These are phyloP conservation scores for Ceratobasidium sp. DNA, from an alignment of 1,284 basidiomycete species.

Conservation along the genomic window DNA sequence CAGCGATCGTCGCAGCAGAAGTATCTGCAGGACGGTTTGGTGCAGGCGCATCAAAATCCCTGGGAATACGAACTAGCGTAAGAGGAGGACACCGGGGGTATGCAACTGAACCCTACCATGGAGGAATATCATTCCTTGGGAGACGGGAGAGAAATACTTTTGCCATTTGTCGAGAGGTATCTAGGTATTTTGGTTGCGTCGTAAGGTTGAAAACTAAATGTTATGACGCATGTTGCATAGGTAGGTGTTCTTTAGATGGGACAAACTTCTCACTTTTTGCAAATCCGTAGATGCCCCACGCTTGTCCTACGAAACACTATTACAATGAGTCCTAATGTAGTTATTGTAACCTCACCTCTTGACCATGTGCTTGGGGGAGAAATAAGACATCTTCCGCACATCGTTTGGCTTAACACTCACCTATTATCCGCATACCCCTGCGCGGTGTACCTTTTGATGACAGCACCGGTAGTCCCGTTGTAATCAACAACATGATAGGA, in stretches of 20 bases:
- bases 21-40: conserved; percentile 71
- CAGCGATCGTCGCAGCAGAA: conserved; percentile 73
- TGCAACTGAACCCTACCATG: conserved; percentile 64
- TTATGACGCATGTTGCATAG: neutral
- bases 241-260: neutral
- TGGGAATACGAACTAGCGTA: conserved; percentile 52
- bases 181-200: conserved; percentile 64
- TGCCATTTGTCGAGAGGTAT: conserved; percentile 70
- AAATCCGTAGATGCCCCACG: conserved; percentile 78
- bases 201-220: conserved; percentile 72
- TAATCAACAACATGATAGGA: conserved; percentile 79
- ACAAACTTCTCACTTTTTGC: conserved; percentile 67
- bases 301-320: conserved; percentile 63
- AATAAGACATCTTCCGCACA: neutral
- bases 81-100: neutral
- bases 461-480: conserved; percentile 70
- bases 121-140: conserved; percentile 66
- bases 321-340: neutral
- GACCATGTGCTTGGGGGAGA: conserved; percentile 72
- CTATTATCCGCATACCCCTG: conserved; percentile 74
- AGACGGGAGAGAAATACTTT: conserved; percentile 69
- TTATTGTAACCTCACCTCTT: conserved; percentile 55
- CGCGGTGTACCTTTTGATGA: conserved; percentile 67
- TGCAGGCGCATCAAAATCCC: conserved; percentile 77
- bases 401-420: conserved; percentile 50